Conservation (phyloP, 129 eudicot species). For the Smallanthus sonchifolius region DNA sequence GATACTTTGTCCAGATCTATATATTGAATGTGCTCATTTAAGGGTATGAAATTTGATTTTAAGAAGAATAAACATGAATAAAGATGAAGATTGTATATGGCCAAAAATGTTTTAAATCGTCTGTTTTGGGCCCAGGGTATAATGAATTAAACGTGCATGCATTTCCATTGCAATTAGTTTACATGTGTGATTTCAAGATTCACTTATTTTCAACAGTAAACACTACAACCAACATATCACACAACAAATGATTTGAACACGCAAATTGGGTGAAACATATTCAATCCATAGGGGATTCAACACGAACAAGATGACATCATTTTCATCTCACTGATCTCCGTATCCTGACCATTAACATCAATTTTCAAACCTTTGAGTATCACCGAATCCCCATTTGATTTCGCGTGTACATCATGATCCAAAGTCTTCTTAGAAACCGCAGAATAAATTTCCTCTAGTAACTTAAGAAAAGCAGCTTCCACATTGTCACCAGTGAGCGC, state of each 20-base stretch:
- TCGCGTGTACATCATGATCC: constrained; percentile 44
- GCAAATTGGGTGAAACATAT: background rate
- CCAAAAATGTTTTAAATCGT: background rate
- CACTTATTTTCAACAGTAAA: background rate
- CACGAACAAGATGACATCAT: constrained; percentile 62
- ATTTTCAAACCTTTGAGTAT: constrained; percentile 54
- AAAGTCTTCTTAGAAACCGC: constrained; percentile 66
- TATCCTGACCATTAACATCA: constrained; percentile 49
- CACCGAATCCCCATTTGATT: constrained; percentile 16
- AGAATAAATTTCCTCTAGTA: constrained; percentile 54
- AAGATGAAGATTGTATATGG: background rate
- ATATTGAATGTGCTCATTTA: no score
- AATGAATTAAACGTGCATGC: background rate
- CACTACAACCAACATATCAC: constrained; percentile 15
- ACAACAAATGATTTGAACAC: background rate
- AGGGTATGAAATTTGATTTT: no score
- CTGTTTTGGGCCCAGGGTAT: background rate
- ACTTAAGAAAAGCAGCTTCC: constrained; percentile 58
- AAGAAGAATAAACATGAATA: background rate
- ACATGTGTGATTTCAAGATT: background rate
- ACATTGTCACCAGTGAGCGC: constrained; percentile 84
- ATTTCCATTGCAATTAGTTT: background rate
- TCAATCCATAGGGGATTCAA: constrained; percentile 17
- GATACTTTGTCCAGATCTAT: background rate
- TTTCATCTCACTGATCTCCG: constrained; percentile 81